Base-by-base conservation (phyloP, 129 eudicot genomes). In the Pittosporum tobira region DNA sequence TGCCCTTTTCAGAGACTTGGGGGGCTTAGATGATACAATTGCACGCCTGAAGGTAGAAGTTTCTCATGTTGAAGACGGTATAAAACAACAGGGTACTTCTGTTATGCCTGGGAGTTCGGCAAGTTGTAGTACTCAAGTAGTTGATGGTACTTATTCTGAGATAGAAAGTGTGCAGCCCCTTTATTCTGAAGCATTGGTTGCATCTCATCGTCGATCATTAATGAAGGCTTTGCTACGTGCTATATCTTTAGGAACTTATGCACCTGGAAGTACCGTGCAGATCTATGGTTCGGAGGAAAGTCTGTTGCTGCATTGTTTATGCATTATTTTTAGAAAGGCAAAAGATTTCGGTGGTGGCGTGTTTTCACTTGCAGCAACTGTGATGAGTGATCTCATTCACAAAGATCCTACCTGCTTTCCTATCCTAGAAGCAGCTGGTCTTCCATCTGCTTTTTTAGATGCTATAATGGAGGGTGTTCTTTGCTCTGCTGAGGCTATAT, bases 341-440 rank as follows among this genome's bases (percentile, higher is more conserved):
- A 87, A 91, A 58, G 99, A 91, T 73, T 91, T 91, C 76, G 99
- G 99, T 62, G 99, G 99, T 61, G 99, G 99, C 22, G 94, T 91
- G 62, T 91, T 91, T 68, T 81, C 96, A 37, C 94, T 91, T 68
- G 99, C 94, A 40, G 91, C 96, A 15, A 79, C 89, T 50, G 94
- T 87, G 15, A 87, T 91, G 99, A 84, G 99, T 79, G 99, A 91
- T 77, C 83, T 91, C 48, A 91, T 91, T 61, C 96, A 91, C 69
- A 91, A 91, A 65, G 96, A 91, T 62, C 99, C 96, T 34, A 91
- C 99, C 21, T 91, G 96, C 65, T 91, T 78, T 64, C 29, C 94
- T 38, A 77, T 84, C 62, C 68, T 91, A 57, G 99, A 91, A 84
- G 85, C 87, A 48, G 96, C 99, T 70, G 81, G 81, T 56, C 88